A percentile compares a stretch with the other conserved stretches of the same genome.
Evolutionary conservation across 73 alveolate genomes (phyloP).

Genomic region (Paramecium sexaurelia): DNA sequence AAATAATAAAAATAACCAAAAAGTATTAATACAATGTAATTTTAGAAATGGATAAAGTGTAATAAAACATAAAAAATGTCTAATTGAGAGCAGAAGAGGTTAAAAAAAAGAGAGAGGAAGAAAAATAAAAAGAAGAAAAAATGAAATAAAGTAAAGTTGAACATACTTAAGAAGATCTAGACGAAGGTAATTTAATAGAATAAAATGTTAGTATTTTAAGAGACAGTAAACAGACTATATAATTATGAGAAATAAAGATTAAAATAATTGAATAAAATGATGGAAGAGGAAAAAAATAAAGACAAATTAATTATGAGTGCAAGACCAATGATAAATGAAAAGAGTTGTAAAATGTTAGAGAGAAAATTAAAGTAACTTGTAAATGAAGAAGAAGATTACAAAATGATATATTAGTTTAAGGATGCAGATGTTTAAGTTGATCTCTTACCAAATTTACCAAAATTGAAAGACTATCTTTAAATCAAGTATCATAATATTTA

Average conservation of each 20-base stretch:
- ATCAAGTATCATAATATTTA: neutral
- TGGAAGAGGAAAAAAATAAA: neutral
- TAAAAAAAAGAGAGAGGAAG: neutral
- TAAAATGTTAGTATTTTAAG: neutral
- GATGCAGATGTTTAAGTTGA: constrained; percentile 25
- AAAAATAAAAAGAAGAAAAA: neutral
- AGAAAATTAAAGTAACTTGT: neutral
- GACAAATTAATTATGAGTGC: neutral
- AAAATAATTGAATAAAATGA: neutral
- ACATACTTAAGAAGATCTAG: neutral
- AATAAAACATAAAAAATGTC: neutral
- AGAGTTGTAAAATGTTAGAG: neutral
- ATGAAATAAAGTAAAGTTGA: neutral
- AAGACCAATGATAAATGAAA: constrained; percentile 2
- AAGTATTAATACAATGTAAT: neutral
- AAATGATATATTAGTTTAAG: neutral
- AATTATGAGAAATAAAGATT: neutral
- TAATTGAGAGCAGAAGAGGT: neutral
- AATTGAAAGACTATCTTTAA: neutral
- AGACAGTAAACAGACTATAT: neutral
- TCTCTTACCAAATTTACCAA: neutral
- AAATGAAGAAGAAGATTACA: neutral
- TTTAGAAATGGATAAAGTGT: neutral
- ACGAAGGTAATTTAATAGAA: neutral
- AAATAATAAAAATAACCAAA: neutral